Conservation (phyloP, 2,329 filamentous ascomycete genomes). For the Fusarium albidum region DNA sequence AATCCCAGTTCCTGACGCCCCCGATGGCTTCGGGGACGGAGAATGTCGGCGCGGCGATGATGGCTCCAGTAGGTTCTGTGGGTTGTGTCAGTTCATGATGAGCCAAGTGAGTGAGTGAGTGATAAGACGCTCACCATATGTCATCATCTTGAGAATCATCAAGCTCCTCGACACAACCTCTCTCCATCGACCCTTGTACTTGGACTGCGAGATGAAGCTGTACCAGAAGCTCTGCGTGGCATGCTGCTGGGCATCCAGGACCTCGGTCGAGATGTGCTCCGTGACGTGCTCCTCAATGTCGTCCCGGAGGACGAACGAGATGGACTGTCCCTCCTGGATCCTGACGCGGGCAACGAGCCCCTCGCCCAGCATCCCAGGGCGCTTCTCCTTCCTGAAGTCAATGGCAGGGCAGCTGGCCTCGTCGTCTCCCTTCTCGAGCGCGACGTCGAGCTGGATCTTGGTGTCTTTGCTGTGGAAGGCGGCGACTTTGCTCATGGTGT, state of each 20-base stretch:
- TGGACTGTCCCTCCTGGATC: slow-evolving; percentile 70
- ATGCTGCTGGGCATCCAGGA: slow-evolving; percentile 70
- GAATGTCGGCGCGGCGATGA: slow-evolving; percentile 79
- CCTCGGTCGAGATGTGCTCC: slow-evolving; percentile 62
- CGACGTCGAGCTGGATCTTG: slow-evolving; percentile 73
- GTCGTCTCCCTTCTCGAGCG: slow-evolving; percentile 63
- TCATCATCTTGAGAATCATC: slow-evolving; percentile 79
- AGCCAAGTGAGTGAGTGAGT: too few relatives aligned
- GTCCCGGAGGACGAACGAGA: slow-evolving; percentile 74
- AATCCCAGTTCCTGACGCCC: slow-evolving; percentile 73
- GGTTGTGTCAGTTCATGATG: slow-evolving; percentile 9
- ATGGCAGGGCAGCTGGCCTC: slow-evolving; percentile 58
- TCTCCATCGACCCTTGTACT: slow-evolving; percentile 76
- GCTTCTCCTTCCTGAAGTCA: slow-evolving; percentile 61
- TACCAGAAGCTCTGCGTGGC: slow-evolving; percentile 78
- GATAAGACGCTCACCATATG: slow-evolving; percentile 62
- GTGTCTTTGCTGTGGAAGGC: slow-evolving; percentile 67
- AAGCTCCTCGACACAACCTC: slow-evolving; percentile 76
- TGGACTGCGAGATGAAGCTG: slow-evolving; percentile 75
- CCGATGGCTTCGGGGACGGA: slow-evolving; percentile 79
- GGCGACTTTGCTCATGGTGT: slow-evolving; percentile 63
- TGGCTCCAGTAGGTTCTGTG: slow-evolving; percentile 76
- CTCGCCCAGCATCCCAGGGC: slow-evolving; percentile 63
- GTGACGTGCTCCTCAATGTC: slow-evolving; percentile 67
- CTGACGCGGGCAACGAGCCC: slow-evolving; percentile 69